Evolutionary conservation across 805 yeast species (phyloP).

Genomic region (Candida pseudofarinosa): DNA sequence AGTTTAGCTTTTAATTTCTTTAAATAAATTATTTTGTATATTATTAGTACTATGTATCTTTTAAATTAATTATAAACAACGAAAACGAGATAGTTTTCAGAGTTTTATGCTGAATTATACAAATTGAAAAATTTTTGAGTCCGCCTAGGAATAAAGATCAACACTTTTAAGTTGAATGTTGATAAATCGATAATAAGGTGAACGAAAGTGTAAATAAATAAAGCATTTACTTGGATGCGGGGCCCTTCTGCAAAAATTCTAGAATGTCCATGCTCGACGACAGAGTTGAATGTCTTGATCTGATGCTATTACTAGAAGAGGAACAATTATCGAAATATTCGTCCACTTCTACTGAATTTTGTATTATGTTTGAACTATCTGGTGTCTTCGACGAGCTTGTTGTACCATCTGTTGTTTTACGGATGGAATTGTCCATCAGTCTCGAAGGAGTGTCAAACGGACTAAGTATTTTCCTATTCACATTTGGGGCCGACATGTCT

Average conservation of each 20-base stretch:
- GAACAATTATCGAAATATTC: neutral
- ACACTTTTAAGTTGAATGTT: too few relatives aligned
- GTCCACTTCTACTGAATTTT: neutral
- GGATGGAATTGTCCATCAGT: neutral
- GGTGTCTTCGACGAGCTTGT: neutral
- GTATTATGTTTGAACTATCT: neutral
- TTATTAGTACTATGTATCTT: neutral
- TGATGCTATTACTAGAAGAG: neutral
- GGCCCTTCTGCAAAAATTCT: neutral
- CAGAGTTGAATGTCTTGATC: neutral
- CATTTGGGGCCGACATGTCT: neutral
- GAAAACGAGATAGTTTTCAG: too few relatives aligned
- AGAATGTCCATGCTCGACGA: slow-evolving; percentile 1
- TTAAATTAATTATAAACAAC: too few relatives aligned
- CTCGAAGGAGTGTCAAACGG: neutral
- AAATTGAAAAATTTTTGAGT: too few relatives aligned
- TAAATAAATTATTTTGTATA: neutral
- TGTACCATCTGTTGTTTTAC: neutral
- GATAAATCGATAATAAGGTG: too few relatives aligned
- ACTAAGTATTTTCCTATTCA: neutral
- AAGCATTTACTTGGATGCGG: too few relatives aligned
- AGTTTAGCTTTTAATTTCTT: neutral
- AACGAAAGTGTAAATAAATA: too few relatives aligned
- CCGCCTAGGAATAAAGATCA: too few relatives aligned
- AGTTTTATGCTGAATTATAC: too few relatives aligned